Percentiles rank a stretch among this genome's conserved stretches.
Evolutionary conservation across 257 asterid species (phyloP).

Genomic region (Gardenia jasminoides): DNA sequence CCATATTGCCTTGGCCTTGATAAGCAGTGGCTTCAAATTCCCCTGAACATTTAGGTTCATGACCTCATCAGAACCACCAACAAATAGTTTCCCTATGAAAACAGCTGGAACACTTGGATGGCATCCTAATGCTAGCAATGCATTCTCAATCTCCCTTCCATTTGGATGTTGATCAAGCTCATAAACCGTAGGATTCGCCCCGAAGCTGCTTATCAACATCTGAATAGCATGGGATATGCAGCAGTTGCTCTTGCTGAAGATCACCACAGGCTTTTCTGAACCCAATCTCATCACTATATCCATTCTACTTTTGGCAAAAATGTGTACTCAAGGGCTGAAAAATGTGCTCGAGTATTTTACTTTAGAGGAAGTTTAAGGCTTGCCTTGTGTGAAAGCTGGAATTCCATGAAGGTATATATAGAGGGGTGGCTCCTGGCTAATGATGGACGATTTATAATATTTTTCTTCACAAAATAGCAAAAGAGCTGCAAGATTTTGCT

Average conservation of each 20-base stretch:
- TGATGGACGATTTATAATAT: neutral
- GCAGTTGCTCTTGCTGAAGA: conserved; percentile 59
- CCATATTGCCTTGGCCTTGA: conserved; percentile 63
- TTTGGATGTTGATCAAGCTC: conserved; percentile 42
- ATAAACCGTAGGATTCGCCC: conserved; percentile 49
- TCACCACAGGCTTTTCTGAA: conserved; percentile 44
- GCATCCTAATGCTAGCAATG: conserved; percentile 44
- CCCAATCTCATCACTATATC: conserved; percentile 40
- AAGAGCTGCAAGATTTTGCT: too few species aligned
- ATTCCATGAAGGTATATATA: neutral
- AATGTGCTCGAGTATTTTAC: neutral
- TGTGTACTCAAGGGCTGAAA: neutral
- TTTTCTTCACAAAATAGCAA: neutral
- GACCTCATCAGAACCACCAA: conserved; percentile 62
- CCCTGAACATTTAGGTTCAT: conserved; percentile 59
- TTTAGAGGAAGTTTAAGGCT: neutral
- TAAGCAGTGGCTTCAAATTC: conserved; percentile 51
- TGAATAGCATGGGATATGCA: conserved; percentile 55
- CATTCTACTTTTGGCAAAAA: conserved; percentile 23
- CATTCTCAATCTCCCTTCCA: conserved; percentile 52
- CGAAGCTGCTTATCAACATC: conserved; percentile 43
- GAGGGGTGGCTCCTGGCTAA: neutral
- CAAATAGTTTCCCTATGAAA: conserved; percentile 44
- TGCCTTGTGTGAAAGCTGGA: neutral
- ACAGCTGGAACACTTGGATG: conserved; percentile 58